Conservation (phyloP, 2,329 filamentous ascomycete genomes). For the Cladosporium cucumerinum region DNA sequence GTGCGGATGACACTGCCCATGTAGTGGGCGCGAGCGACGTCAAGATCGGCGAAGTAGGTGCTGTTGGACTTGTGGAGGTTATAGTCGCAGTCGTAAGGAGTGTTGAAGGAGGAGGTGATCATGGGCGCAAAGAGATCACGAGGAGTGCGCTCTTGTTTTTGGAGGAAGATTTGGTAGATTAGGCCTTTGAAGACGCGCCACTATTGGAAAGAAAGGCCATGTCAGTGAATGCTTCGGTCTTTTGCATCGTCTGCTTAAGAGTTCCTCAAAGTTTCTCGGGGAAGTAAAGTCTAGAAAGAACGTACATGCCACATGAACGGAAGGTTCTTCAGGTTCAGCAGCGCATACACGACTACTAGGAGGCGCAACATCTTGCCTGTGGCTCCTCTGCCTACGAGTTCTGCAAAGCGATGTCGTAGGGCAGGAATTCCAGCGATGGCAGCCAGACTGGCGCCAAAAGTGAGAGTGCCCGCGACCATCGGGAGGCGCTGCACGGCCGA, state of each 20-base stretch:
- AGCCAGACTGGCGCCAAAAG: slow-evolving; percentile 24
- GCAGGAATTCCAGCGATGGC: slow-evolving; percentile 27
- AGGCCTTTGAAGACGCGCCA: slow-evolving; percentile 45
- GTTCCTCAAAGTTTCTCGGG: background rate
- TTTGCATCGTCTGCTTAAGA: background rate
- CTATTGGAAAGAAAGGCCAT: slow-evolving; percentile 25
- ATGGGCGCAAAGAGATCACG: slow-evolving; percentile 68
- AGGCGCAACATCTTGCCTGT: slow-evolving; percentile 37
- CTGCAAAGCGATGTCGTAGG: slow-evolving; percentile 26
- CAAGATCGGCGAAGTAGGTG: slow-evolving; percentile 85
- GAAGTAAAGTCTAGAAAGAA: background rate
- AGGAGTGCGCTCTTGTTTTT: slow-evolving; percentile 43
- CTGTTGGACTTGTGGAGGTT: slow-evolving; percentile 80
- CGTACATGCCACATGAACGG: slow-evolving; percentile 72
- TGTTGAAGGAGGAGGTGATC: slow-evolving; percentile 63
- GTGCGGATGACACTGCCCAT: slow-evolving; percentile 56
- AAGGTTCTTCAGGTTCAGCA: slow-evolving; percentile 70
- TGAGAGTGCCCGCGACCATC: slow-evolving; percentile 29
- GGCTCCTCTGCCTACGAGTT: slow-evolving; percentile 22
- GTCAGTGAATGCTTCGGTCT: background rate
- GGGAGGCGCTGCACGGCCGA: slow-evolving; percentile 32
- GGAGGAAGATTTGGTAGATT: slow-evolving; percentile 43
- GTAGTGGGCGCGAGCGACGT: slow-evolving; percentile 77
- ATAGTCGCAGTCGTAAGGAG: slow-evolving; percentile 78
- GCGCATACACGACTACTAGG: slow-evolving; percentile 45